These are phyloP conservation scores for Fomitopsis betulina DNA, from an alignment of 1,284 basidiomycete species.

Conservation along the genomic window DNA sequence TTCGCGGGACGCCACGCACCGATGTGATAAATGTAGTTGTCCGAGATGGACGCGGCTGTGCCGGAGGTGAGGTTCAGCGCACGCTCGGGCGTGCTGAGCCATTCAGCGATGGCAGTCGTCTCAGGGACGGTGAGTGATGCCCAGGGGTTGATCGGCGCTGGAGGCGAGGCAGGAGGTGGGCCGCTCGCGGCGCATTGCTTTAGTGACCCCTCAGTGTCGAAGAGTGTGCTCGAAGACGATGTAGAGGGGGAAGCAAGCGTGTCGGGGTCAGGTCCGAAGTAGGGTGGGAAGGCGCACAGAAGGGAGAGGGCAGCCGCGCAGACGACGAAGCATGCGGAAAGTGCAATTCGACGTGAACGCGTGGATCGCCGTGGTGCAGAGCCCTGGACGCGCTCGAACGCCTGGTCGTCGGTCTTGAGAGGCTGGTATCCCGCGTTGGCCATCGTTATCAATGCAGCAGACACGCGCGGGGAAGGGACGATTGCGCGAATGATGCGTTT, in stretches of 20 bases:
- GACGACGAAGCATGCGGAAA: slow-evolving; percentile 13
- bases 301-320: slow-evolving; percentile 17
- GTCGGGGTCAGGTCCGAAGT: slow-evolving; percentile 8
- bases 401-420: slow-evolving; percentile 14
- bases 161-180: slow-evolving; percentile 33
- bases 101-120: slow-evolving; percentile 38
- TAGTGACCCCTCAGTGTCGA: slow-evolving; percentile 10
- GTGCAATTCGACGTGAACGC: slow-evolving; percentile 10
- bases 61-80: slow-evolving; percentile 44
- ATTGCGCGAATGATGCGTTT: background rate
- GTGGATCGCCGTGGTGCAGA: background rate
- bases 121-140: slow-evolving; percentile 41
- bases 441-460: background rate
- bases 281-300: slow-evolving; percentile 15
- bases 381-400: background rate
- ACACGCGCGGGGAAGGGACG: background rate
- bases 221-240: background rate
- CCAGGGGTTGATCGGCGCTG: slow-evolving; percentile 44
- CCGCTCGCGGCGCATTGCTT: slow-evolving; percentile 30
- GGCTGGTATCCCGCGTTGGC: slow-evolving; percentile 13
- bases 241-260: slow-evolving; percentile 1
- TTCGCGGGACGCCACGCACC: slow-evolving; percentile 48
- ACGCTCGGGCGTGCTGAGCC: slow-evolving; percentile 40
- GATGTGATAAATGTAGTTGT: slow-evolving; percentile 47
- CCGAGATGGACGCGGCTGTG: slow-evolving; percentile 29